Base-by-base conservation (phyloP, 176 grass and related monocot genomes). In the Rhynchospora tenuis region DNA sequence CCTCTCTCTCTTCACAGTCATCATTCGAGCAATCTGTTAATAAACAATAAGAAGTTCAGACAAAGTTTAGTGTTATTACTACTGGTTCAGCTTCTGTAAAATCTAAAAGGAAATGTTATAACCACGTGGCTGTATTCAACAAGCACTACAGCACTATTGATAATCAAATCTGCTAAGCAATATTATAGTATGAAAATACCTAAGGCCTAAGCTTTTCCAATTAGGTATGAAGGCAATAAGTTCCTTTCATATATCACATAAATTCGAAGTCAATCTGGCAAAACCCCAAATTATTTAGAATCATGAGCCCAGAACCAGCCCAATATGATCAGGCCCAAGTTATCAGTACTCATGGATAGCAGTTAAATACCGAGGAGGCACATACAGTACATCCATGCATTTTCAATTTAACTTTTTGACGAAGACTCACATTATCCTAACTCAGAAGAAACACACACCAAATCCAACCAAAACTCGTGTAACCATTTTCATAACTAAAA, bases 1-100 rank as follows among this genome's bases (percentile, higher is more conserved):
- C 72, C 97, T 79, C 79, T 96, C 97, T 92, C 91, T 95, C 87
- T 95, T 93, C 72, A 96, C 97, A n/a, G 91, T 96, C 61, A 99
- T 73, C 89, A 96, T 90, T 82, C 93, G 83, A 86, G 97, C 91
- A 94, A 96, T 81, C 97, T 99, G 88, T 79, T 75, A 64, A 65
- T 55, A 81, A 83, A 56, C 62, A 86, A 28, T 4, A 6, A 31
- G 20, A 78, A 52, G 58, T 29, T 31, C 10, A 33, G 8, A 77
- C 3, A n/a, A 77, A 56, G 8, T 27, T 77, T 17, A 16, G 26
- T 29, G 1, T 7, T 56, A 13, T 31, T 17, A 3, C 9, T 29
- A 33, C 6, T 17, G 2, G 26, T 31, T 56, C 26, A 56, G 73
- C 22, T 55, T 31, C 29, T 68, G 31, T 14, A 43, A 9, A 33